Conservation (phyloP, 768 basidiomycete species). For the Sutorius australiensis region DNA sequence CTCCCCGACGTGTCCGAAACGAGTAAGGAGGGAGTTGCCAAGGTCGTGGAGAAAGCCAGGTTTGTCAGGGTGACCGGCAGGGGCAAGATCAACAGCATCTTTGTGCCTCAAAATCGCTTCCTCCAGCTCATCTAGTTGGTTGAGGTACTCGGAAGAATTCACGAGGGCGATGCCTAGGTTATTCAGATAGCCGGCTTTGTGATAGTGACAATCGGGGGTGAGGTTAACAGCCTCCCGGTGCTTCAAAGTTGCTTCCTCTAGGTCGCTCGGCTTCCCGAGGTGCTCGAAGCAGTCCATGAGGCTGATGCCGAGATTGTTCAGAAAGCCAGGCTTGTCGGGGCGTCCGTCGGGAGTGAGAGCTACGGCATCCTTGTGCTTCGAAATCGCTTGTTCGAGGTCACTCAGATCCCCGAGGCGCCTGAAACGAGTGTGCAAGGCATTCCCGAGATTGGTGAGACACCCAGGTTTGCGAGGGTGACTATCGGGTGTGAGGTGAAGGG, state of each 20-base stretch:
- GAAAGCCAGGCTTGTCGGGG: not conserved
- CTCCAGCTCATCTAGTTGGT: not conserved
- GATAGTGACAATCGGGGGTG: not conserved
- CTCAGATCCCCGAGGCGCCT: not conserved
- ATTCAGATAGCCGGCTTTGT: not conserved
- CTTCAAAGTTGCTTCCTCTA: not conserved
- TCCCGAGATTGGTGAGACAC: not conserved
- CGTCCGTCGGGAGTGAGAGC: not conserved
- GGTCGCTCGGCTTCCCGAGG: not conserved
- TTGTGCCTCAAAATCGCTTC: not conserved
- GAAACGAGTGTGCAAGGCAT: not conserved
- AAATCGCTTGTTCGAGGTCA: constrained; percentile 1
- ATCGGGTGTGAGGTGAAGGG: not conserved
- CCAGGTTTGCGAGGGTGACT: not conserved
- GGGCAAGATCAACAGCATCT: not conserved
- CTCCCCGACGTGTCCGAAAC: not conserved
- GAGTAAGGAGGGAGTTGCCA: not conserved
- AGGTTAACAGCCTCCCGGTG: not conserved
- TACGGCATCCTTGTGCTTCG: not conserved
- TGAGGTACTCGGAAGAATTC: not conserved
- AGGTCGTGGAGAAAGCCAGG: not conserved
- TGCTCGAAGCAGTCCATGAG: not conserved
- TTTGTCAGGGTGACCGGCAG: not conserved
- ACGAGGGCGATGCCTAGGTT: not conserved
- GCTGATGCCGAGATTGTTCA: not conserved